Evolutionary conservation across 495 filamentous ascomycete genomes (phyloP).

Genomic region (Astrothelium macrocarpum): DNA sequence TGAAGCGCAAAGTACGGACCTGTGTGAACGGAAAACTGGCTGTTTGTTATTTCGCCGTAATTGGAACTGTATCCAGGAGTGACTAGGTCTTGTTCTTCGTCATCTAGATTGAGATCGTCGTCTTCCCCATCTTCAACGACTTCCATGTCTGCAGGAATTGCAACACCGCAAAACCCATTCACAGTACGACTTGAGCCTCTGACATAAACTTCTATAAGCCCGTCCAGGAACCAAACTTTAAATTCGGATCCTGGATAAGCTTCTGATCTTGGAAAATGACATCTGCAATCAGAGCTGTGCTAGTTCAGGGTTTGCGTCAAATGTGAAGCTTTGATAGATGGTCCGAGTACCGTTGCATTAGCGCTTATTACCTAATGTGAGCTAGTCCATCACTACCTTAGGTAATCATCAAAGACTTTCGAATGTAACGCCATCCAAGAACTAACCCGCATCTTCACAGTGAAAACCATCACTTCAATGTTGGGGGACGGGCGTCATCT

Average conservation of each 20-base stretch:
- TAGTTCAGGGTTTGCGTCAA: background rate
- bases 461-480: no score
- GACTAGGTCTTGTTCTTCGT: background rate
- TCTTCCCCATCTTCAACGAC: background rate
- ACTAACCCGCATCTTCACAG: no score
- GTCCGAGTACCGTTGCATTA: background rate
- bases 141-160: background rate
- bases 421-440: no score
- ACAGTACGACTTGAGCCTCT: no score
- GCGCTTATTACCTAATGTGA: background rate
- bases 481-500: no score
- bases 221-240: no score
- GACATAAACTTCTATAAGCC: no score
- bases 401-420: no score
- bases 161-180: no score
- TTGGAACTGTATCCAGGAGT: background rate
- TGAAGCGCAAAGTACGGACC: constrained; percentile 2
- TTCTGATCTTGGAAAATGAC: no score
- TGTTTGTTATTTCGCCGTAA: background rate
- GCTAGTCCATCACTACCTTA: background rate
- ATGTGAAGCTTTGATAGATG: background rate
- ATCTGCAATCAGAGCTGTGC: no score
- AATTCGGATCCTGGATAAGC: no score
- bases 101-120: background rate
- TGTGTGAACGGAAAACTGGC: background rate